Evolutionary conservation across 371 early-diverging fungal genomes (phyloP), one percentile per base, ranked within the genome.

Genomic region (Mucor mucedo): DNA sequence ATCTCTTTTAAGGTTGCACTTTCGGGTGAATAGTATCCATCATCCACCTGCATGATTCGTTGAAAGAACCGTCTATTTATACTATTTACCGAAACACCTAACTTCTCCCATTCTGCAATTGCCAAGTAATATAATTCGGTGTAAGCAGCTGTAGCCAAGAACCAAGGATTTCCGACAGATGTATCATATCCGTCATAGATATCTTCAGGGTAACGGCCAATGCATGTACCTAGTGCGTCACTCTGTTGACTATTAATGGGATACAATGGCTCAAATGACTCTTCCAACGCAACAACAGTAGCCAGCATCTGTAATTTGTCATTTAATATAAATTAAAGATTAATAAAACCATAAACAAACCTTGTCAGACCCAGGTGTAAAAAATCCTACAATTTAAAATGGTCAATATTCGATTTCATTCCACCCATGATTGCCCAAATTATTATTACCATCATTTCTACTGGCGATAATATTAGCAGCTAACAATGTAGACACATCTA

Each of bases 171-270:
- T 14, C 92, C 93, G 5, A 52, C 32, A 2, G 79, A 77, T 2
- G 70, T 62, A 6, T 78, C 84, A 45, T 84, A 69, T 27, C 91
- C 91, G 55, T 89, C 75, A 58, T 92, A 92, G 14, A 76, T 73
- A 68, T 93, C 93, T 61, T 90, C 91, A 0, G 87, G 80, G 62
- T 93, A 93, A 8, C 93, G 70, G 4, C 93, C 93, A n/a, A 88
- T 77, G 1, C 88, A 87, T 3, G 75, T 75, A 6, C 83, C 85
- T 2, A 48, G 56, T 58, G 48, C 38, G 8, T 52, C 38, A 35
- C 28, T 27, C 62, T 61, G 56, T 44, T 5, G 4, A 10, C 44
- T 35, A 72, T 91, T 93, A 44, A 93, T 56, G 4, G 77, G 66
- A 63, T 85, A 92, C 33, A 85, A 62, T 0, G 60, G 35, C 6